A percentile compares a stretch with the other conserved stretches of the same genome.
These are phyloP conservation scores for Oryza meridionalis DNA, from an alignment of 176 grass and related monocot genomes.

Conservation along the genomic window DNA sequence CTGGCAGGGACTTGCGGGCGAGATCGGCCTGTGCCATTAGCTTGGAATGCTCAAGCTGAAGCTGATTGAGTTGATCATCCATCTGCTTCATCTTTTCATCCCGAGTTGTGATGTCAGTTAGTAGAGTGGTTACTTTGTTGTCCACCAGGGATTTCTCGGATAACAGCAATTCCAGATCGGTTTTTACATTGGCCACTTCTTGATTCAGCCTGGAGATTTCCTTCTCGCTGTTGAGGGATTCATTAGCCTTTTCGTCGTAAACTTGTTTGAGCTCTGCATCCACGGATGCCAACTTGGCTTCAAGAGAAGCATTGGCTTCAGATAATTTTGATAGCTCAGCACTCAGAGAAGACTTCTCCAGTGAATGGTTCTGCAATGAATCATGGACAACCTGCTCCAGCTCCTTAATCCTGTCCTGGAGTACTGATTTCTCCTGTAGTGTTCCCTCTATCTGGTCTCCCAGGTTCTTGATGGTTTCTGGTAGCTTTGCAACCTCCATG, in stretches of 20 bases:
- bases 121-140: slow-evolving; percentile 46
- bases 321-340: slow-evolving; percentile 56
- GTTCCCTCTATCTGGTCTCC: slow-evolving; percentile 49
- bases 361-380: slow-evolving; percentile 61
- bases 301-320: slow-evolving; percentile 56
- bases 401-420: slow-evolving; percentile 51
- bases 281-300: slow-evolving; percentile 44
- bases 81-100: slow-evolving; percentile 60
- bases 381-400: slow-evolving; percentile 60
- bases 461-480: slow-evolving; percentile 48
- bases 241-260: slow-evolving; percentile 47
- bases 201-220: slow-evolving; percentile 55
- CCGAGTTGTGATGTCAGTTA: slow-evolving; percentile 45
- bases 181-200: slow-evolving; percentile 51
- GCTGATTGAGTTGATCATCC: slow-evolving; percentile 57
- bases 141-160: slow-evolving; percentile 57
- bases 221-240: slow-evolving; percentile 41
- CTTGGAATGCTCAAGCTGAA: slow-evolving; percentile 66
- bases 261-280: slow-evolving; percentile 52
- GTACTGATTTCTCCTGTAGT: slow-evolving; percentile 53
- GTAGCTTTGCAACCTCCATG: slow-evolving; percentile 41
- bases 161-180: slow-evolving; percentile 46
- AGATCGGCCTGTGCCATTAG: slow-evolving; percentile 46
- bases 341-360: slow-evolving; percentile 62
- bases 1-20: slow-evolving; percentile 20